A percentile compares a stretch with the other conserved stretches of the same genome.
These are phyloP conservation scores for Oryza meyeriana DNA, from an alignment of 176 grass and related monocot species.

Conservation along the genomic window DNA sequence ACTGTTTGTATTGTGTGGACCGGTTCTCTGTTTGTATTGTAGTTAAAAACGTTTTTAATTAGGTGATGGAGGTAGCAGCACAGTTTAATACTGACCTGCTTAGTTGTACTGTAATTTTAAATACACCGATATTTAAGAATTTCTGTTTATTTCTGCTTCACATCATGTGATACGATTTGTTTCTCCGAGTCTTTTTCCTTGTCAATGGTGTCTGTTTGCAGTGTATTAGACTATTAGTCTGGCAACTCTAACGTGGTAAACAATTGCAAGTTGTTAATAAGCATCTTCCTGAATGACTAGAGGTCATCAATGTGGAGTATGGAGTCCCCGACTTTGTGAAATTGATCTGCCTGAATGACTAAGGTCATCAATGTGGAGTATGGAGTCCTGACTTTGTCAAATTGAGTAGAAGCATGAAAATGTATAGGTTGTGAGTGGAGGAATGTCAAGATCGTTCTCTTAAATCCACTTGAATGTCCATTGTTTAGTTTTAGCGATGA, in stretches of 20 bases:
- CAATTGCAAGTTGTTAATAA: conserved; percentile 5
- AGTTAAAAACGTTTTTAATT: not conserved
- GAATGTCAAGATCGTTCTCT: not conserved
- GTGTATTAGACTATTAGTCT: not conserved
- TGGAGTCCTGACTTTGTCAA: not conserved
- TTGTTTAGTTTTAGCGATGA: not conserved
- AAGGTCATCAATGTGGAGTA: not conserved
- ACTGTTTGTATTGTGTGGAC: not conserved
- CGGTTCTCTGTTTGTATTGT: conserved; percentile 3
- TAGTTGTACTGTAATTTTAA: conserved; percentile 9
- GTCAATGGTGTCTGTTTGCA: not conserved
- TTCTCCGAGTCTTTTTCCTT: not conserved
- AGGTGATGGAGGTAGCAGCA: not conserved
- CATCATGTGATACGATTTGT: not conserved
- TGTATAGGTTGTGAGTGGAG: not conserved
- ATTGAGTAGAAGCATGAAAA: not conserved
- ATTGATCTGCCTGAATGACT: not conserved
- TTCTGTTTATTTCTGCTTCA: not conserved
- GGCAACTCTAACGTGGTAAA: not conserved
- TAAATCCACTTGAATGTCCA: not conserved
- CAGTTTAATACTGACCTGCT: conserved; percentile 2
- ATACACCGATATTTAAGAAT: not conserved
- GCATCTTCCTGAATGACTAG: not conserved
- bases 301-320: not conserved
- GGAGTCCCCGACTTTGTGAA: not conserved